Evolutionary conservation across 1,284 basidiomycete species (phyloP).

Genomic region (Tremellales sp.): DNA sequence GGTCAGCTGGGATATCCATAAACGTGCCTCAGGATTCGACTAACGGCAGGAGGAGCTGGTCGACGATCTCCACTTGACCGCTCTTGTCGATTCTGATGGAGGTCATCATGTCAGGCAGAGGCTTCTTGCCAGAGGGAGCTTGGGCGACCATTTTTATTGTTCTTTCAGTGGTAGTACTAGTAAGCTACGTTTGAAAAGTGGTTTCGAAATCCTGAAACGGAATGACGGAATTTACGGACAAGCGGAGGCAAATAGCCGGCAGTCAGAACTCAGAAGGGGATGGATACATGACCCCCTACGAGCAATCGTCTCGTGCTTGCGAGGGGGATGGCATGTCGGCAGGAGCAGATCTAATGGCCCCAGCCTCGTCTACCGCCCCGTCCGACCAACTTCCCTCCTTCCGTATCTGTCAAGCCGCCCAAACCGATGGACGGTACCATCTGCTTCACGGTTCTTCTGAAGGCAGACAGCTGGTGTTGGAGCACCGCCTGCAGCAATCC

Average conservation of each 20-base stretch:
- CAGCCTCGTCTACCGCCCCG: constrained; percentile 8
- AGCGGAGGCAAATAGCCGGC: too few relatives aligned
- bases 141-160: constrained; percentile 27
- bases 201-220: too few relatives aligned
- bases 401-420: constrained; percentile 22
- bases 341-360: too few relatives aligned
- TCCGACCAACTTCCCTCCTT: constrained; percentile 37
- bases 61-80: constrained; percentile 72
- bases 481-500: constrained; percentile 18
- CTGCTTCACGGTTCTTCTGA: constrained; percentile 35
- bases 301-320: too few relatives aligned
- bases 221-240: too few relatives aligned
- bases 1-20: neutral
- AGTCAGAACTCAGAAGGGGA: too few relatives aligned
- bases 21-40: constrained; percentile 12
- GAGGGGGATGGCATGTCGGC: too few relatives aligned
- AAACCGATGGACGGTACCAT: constrained; percentile 36
- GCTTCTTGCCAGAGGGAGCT: constrained; percentile 36
- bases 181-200: too few relatives aligned
- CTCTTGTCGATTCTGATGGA: constrained; percentile 61
- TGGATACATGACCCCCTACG: too few relatives aligned
- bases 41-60: constrained; percentile 74
- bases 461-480: constrained; percentile 25
- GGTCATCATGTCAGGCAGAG: constrained; percentile 50
- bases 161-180: neutral